These are phyloP conservation scores for Rachicladosporium sp. DNA, from an alignment of 2,329 filamentous ascomycete species.

Conservation along the genomic window DNA sequence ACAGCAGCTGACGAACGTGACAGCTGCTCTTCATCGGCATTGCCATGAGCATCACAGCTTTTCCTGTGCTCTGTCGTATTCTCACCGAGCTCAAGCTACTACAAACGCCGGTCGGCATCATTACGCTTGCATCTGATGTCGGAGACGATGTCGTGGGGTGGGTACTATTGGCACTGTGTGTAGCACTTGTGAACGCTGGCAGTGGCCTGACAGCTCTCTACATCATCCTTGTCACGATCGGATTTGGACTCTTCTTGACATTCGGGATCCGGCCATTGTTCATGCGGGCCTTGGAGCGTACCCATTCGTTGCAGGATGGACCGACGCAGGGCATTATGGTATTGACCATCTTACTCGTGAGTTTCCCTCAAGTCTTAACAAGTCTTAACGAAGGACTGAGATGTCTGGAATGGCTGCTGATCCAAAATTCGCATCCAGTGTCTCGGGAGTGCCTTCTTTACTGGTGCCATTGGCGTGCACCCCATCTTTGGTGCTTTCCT, in stretches of 20 bases:
- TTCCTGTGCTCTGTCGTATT: slow-evolving; percentile 84
- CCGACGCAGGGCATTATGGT: slow-evolving; percentile 72
- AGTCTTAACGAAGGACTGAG: background rate
- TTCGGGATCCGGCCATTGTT: slow-evolving; percentile 61
- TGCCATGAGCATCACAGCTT: slow-evolving; percentile 33
- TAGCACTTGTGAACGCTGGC: slow-evolving; percentile 75
- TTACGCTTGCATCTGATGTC: slow-evolving; percentile 75
- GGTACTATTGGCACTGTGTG: slow-evolving; percentile 80
- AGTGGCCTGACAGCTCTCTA: slow-evolving; percentile 69
- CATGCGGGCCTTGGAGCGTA: slow-evolving; percentile 56
- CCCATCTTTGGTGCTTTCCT: slow-evolving; percentile 86
- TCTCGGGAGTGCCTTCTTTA: slow-evolving; percentile 69
- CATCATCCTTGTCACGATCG: slow-evolving; percentile 61
- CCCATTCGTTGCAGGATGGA: slow-evolving; percentile 67
- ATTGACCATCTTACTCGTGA: slow-evolving; percentile 61
- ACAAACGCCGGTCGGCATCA: slow-evolving; percentile 66
- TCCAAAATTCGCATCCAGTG: background rate
- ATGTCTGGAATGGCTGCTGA: background rate
- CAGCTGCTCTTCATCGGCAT: background rate
- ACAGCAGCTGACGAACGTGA: slow-evolving; percentile 21
- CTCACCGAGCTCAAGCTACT: slow-evolving; percentile 78
- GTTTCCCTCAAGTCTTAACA: background rate
- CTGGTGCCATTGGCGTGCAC: slow-evolving; percentile 76
- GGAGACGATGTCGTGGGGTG: slow-evolving; percentile 82
- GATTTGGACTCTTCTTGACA: slow-evolving; percentile 60